Evolutionary conservation across 495 filamentous ascomycete genomes (phyloP).

Genomic region (Penicillium arizonense): DNA sequence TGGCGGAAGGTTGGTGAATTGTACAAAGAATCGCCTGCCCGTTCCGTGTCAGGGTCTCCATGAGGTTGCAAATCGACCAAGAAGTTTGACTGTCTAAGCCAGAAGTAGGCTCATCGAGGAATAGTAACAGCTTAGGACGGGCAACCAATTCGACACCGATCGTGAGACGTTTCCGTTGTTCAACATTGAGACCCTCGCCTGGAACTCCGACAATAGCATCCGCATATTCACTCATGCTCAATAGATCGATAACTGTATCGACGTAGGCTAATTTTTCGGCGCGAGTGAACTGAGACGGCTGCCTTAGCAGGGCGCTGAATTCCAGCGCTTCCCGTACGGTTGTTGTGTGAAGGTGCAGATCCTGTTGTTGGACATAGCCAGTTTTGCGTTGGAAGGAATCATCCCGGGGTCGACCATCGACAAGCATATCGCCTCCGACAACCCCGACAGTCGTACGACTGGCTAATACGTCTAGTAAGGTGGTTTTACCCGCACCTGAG

Average conservation of each 20-base stretch:
- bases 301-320: slow-evolving; percentile 83
- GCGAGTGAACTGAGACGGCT: slow-evolving; percentile 66
- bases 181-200: slow-evolving; percentile 74
- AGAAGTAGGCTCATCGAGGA: slow-evolving; percentile 88
- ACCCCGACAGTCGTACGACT: slow-evolving; percentile 52
- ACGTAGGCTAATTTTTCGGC: slow-evolving; percentile 86
- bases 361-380: slow-evolving; percentile 94
- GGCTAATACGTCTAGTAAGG: slow-evolving; percentile 60
- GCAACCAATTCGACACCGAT: slow-evolving; percentile 92
- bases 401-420: slow-evolving; percentile 61
- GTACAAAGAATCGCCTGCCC: slow-evolving; percentile 93
- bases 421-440: slow-evolving; percentile 52
- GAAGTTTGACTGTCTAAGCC: slow-evolving; percentile 88
- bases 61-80: slow-evolving; percentile 82
- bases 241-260: slow-evolving; percentile 85
- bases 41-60: slow-evolving; percentile 84
- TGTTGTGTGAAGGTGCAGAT: slow-evolving; percentile 81
- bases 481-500: slow-evolving; percentile 66
- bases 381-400: slow-evolving; percentile 88
- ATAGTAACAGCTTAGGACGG: slow-evolving; percentile 79
- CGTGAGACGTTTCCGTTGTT: slow-evolving; percentile 84
- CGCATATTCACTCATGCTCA: slow-evolving; percentile 69
- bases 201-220: slow-evolving; percentile 44
- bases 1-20: slow-evolving; percentile 93
- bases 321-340: slow-evolving; percentile 82